Conservation (phyloP, 2,329 filamentous ascomycete genomes). For the Uncinocarpus reesii region DNA sequence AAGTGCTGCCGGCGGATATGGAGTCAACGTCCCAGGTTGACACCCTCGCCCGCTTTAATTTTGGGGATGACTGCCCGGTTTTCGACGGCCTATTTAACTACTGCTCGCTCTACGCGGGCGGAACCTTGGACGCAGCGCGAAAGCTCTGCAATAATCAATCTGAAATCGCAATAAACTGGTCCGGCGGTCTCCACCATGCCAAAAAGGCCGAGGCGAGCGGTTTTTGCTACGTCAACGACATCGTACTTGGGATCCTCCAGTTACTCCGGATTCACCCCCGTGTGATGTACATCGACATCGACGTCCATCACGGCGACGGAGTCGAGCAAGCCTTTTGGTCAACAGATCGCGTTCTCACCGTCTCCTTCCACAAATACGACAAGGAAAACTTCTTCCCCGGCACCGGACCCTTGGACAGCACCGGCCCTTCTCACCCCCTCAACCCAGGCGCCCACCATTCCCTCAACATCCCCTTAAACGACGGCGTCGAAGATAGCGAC, state of each 20-base stretch:
- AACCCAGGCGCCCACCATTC: conserved; percentile 84
- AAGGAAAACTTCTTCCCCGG: conserved; percentile 77
- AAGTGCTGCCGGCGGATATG: conserved; percentile 59
- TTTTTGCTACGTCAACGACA: conserved; percentile 99
- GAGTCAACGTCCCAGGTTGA: conserved; percentile 52
- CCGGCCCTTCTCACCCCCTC: conserved; percentile 68
- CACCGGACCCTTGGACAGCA: conserved; percentile 77
- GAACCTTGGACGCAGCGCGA: conserved; percentile 78
- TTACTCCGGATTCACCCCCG: conserved; percentile 71
- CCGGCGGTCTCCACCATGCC: conserved; percentile 88
- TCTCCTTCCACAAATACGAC: conserved; percentile 95
- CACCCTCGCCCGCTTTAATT: conserved; percentile 60
- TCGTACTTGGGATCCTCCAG: conserved; percentile 85
- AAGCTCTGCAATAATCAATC: conserved; percentile 79
- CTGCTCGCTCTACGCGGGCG: conserved; percentile 84
- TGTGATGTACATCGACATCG: conserved; percentile 89
- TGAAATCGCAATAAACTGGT: conserved; percentile 97
- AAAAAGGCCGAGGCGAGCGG: conserved; percentile 89
- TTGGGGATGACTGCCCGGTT: conserved; percentile 89
- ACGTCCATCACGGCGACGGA: conserved; percentile 83
- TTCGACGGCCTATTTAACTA: conserved; percentile 95
- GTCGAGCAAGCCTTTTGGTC: conserved; percentile 88
- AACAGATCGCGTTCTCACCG: conserved; percentile 79
- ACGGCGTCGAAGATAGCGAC: conserved; percentile 83
- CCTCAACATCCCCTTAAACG: conserved; percentile 80